Percentiles rank a stretch among this genome's conserved stretches.
Conservation (phyloP, 208 protist species). For the Trypanosoma caninum region DNA sequence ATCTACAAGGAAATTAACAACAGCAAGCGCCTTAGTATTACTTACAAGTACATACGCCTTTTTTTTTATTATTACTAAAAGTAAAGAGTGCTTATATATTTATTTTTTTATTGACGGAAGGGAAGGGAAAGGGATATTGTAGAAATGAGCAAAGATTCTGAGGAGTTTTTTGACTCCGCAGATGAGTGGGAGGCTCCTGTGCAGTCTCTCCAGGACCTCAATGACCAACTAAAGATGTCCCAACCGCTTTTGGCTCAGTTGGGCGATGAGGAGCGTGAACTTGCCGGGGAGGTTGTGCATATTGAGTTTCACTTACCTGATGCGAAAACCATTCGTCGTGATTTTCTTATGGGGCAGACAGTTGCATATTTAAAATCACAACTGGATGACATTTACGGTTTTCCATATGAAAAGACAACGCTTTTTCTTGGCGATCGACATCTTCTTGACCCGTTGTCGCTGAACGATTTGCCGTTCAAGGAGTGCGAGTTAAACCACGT, state of each 20-base stretch:
- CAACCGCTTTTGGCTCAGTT: conserved; percentile 28
- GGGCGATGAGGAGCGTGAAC: conserved; percentile 61
- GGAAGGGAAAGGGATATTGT: background rate
- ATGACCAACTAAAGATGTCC: background rate
- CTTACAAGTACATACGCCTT: background rate
- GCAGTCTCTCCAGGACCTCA: background rate
- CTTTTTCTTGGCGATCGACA: conserved; percentile 58
- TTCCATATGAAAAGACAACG: conserved; percentile 61
- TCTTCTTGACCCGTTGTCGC: conserved; percentile 75
- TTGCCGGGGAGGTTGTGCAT: conserved; percentile 41
- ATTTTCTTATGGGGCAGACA: conserved; percentile 79
- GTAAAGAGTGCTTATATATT: background rate
- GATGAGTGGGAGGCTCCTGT: conserved; percentile 74
- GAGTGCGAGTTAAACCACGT: conserved; percentile 46
- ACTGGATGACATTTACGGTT: conserved; percentile 45
- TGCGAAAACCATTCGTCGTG: conserved; percentile 24
- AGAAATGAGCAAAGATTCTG: conserved; percentile 7
- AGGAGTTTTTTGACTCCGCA: conserved; percentile 47
- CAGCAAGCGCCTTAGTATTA: background rate
- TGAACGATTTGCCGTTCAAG: conserved; percentile 77
- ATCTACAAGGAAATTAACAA: too few species aligned
- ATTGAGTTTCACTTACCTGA: conserved; percentile 46
- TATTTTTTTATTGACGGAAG: background rate
- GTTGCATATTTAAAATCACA: conserved; percentile 70
- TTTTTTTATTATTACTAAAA: background rate